These are phyloP conservation scores for Cyberlindnera mycetangii DNA, from an alignment of 805 yeast species.

Conservation along the genomic window DNA sequence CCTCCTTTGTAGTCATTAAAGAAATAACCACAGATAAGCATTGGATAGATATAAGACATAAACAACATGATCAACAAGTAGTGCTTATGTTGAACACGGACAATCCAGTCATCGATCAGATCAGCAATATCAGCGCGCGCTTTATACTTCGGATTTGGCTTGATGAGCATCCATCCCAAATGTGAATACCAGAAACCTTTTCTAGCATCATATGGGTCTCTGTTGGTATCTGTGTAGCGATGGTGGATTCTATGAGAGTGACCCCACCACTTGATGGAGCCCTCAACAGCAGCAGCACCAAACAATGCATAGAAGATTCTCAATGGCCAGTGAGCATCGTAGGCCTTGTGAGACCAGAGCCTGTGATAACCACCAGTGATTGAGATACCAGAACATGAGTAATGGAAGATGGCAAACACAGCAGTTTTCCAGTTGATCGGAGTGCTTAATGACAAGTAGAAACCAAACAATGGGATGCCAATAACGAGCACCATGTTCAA, in stretches of 20 bases:
- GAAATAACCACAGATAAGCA: slow-evolving; percentile 48
- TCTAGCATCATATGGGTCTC: slow-evolving; percentile 88
- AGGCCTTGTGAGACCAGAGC: slow-evolving; percentile 74
- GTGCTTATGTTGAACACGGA: slow-evolving; percentile 78
- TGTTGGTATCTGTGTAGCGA: slow-evolving; percentile 76
- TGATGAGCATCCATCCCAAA: slow-evolving; percentile 80
- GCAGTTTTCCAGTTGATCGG: slow-evolving; percentile 40
- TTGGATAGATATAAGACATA: slow-evolving; percentile 62
- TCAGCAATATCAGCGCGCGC: slow-evolving; percentile 63
- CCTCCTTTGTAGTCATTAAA: slow-evolving; percentile 71
- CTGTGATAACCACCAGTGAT: slow-evolving; percentile 86
- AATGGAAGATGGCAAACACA: slow-evolving; percentile 41
- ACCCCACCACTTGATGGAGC: slow-evolving; percentile 88
- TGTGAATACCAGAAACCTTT: slow-evolving; percentile 82
- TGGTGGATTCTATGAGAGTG: slow-evolving; percentile 85
- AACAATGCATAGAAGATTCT: slow-evolving; percentile 67
- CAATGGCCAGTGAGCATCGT: slow-evolving; percentile 57
- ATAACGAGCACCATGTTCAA: slow-evolving; percentile 64
- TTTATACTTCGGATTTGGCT: slow-evolving; percentile 77
- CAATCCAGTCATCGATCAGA: slow-evolving; percentile 75
- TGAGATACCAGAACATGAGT: slow-evolving; percentile 63
- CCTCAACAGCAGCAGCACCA: slow-evolving; percentile 82
- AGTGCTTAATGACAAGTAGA: slow-evolving; percentile 39
- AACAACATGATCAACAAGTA: slow-evolving; percentile 60
- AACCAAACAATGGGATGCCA: slow-evolving; percentile 55